A percentile compares a stretch with the other conserved stretches of the same genome.
These are phyloP conservation scores for Mycena vitilis DNA, from an alignment of 768 basidiomycete genomes.

Conservation along the genomic window DNA sequence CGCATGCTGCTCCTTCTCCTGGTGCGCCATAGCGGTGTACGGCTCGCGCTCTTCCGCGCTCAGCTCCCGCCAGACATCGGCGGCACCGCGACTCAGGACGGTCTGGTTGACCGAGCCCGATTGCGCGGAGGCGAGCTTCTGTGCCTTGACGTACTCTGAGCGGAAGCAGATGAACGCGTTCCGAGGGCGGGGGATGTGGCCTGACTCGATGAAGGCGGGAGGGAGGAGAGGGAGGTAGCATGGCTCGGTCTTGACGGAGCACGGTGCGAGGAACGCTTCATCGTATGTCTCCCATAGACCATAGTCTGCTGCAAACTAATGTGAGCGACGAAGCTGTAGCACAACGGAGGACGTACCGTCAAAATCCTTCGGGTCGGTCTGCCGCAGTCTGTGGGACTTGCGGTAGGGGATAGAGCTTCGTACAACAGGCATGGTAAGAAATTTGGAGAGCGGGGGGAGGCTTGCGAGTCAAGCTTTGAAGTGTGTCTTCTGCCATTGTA, in stretches of 20 bases:
- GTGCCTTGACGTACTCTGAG: conserved; percentile 49
- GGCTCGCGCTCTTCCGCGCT: conserved; percentile 46
- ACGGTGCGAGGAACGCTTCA: not conserved
- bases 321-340: not conserved
- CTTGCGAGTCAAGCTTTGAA: not conserved
- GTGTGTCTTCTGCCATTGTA: not conserved
- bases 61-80: conserved; percentile 68
- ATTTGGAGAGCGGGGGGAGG: not conserved
- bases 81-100: conserved; percentile 67
- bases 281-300: conserved; percentile 30
- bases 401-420: conserved; percentile 18
- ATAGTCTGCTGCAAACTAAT: conserved; percentile 2
- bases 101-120: conserved; percentile 45
- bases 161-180: conserved; percentile 72
- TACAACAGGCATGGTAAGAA: conserved; percentile 22
- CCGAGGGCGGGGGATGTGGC: conserved; percentile 59
- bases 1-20: conserved; percentile 57
- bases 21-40: conserved; percentile 53
- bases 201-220: not conserved
- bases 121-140: conserved; percentile 21
- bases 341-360: not conserved
- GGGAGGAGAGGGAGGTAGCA: not conserved
- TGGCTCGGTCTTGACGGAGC: conserved; percentile 15
- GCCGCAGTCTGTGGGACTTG: conserved; percentile 24
- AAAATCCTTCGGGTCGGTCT: not conserved